Base-by-base conservation (phyloP, 192 early-diverging fungal species). In the Gryganskiella cystojenkinii region DNA sequence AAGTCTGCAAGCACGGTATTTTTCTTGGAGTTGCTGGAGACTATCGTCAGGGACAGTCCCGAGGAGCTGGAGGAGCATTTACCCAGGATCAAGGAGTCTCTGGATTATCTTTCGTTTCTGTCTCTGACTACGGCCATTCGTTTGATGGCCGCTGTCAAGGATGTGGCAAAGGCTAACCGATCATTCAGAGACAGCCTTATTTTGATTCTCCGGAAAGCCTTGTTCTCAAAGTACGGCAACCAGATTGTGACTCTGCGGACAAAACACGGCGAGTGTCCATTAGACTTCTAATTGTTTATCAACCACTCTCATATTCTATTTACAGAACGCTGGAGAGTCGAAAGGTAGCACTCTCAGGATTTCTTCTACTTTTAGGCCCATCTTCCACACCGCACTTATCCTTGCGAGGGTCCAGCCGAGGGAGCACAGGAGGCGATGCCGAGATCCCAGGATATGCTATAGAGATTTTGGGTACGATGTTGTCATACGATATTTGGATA, bases 21-120 rank as follows among this genome's bases (percentile, higher is more conserved):
- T 31, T 88, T 88, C 57, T 49, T 89, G 44, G 30, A 66, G 34
- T 53, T 89, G 24, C 49, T 89, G 6, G 75, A 86, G 27, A 54
- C 68, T 2, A 84, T 89, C 17, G 83, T 84, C 3, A 74, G 73
- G 40, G 71, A 85, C 13, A 61, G 73, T 14, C 57, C 85, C 11
- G 56, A 87, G 11, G 75, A 43, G 2, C 50, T 86, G 50, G 40
- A 66, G 22, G 71, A 71, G 51, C 74, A 85, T 33, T 33, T 85
- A 17, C 58, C 78, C 34, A 54, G 71, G 73, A 72, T 93, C n/a
- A 85, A 90, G 35, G 90, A 91, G 33, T 84, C 86, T 4, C 78
- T 92, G 45, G 91, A 92, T 56, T 88, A 87, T 45, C 80, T 91
- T 3, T 85, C 90, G 2, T 86, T 84, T 31, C 78, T 92, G n/a